phyloP scores from a whole-genome alignment of 192 early-diverging fungal species.

The Allomyces javanicus region DNA sequence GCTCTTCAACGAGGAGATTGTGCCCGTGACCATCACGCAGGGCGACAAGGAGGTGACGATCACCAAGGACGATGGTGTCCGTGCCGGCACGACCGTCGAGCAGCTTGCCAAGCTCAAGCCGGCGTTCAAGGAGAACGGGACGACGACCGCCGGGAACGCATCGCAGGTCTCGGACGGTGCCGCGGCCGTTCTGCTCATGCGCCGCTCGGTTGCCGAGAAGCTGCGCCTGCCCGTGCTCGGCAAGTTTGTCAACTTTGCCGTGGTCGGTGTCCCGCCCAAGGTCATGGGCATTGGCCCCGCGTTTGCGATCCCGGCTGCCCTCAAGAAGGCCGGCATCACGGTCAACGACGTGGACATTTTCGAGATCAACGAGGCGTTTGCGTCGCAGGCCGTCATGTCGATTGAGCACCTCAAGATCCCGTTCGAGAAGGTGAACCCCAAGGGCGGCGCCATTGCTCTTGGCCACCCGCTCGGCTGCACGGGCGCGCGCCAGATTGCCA shows the following conservation, averaged over 20 bases:
- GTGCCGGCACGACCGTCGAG: conserved; percentile 59
- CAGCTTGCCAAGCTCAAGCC: conserved; percentile 62
- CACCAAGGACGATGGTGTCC: conserved; percentile 78
- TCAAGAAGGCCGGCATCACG: conserved; percentile 55
- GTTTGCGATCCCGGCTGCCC: conserved; percentile 72
- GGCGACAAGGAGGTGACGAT: conserved; percentile 64
- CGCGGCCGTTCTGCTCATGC: conserved; percentile 86
- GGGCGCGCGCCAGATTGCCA: conserved; percentile 91
- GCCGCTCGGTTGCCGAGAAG: conserved; percentile 72
- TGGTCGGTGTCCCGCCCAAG: conserved; percentile 74
- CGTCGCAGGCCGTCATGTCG: conserved; percentile 86
- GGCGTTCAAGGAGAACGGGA: conserved; percentile 67
- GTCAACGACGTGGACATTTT: conserved; percentile 64
- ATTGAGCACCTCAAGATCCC: conserved; percentile 71
- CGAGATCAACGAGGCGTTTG: conserved; percentile 97
- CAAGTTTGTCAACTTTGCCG: conserved; percentile 68
- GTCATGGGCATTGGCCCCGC: conserved; percentile 98
- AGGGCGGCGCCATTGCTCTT: conserved; percentile 94
- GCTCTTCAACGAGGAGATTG: conserved; percentile 78
- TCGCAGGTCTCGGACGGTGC: conserved; percentile 98
- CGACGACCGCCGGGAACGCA: conserved; percentile 84
- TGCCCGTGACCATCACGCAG: conserved; percentile 54
- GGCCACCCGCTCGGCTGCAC: conserved; percentile 89
- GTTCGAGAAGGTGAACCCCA: conserved; percentile 85
- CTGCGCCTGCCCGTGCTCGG: conserved; percentile 67